Conservation (phyloP, 2,329 filamentous ascomycete genomes). For the Claviceps spartinae region DNA sequence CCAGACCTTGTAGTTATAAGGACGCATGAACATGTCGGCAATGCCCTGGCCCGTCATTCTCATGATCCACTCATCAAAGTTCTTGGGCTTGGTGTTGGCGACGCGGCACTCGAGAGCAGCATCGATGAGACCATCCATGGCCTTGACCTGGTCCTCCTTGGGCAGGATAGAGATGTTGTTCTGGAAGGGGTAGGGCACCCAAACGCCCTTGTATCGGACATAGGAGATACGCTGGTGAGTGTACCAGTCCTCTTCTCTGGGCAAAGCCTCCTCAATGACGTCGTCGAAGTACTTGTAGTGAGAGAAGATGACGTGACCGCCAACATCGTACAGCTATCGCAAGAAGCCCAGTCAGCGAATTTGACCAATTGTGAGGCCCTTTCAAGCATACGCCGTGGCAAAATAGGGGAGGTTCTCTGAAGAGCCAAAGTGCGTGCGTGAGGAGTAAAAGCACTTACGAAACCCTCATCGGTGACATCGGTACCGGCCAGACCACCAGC, state of each 20-base stretch:
- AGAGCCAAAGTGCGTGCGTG: not conserved
- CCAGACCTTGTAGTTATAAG: conserved; percentile 99
- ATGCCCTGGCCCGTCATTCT: conserved; percentile 82
- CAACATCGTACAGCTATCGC: conserved; percentile 85
- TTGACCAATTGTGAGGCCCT: too few relatives aligned
- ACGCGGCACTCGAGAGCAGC: conserved; percentile 78
- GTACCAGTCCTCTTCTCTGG: conserved; percentile 90
- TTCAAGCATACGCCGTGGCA: not conserved
- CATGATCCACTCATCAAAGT: conserved; percentile 98
- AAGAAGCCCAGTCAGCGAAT: not conserved
- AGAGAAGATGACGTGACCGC: conserved; percentile 96
- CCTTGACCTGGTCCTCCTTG: conserved; percentile 92
- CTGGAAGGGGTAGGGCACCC: conserved; percentile 99
- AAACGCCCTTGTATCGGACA: conserved; percentile 88
- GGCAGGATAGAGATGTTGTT: conserved; percentile 99
- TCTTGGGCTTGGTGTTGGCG: conserved; percentile 78
- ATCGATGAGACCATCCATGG: conserved; percentile 92
- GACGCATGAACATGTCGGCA: conserved; percentile 94
- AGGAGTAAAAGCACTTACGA: conserved; percentile 50
- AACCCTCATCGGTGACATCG: conserved; percentile 88
- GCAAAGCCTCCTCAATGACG: conserved; percentile 92
- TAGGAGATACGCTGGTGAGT: conserved; percentile 98
- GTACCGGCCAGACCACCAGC: conserved; percentile 94
- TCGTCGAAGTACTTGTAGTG: conserved; percentile 99
- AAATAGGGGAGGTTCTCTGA: too few relatives aligned